Conservation (phyloP, 2,329 filamentous ascomycete species). For the Ilyonectria sp. region DNA sequence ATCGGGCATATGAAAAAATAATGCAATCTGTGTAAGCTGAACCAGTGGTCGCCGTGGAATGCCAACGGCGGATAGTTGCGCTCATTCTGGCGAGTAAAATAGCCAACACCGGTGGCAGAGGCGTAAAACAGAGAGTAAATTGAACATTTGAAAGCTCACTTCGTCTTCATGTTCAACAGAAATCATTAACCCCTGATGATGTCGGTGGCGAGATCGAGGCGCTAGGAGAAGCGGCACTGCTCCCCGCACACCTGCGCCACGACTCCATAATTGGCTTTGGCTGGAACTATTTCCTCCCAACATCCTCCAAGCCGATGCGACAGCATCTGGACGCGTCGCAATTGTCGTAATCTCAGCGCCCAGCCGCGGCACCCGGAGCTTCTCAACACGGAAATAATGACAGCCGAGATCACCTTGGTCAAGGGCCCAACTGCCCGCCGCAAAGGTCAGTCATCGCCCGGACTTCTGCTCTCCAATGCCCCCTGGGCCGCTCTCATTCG, state of each 20-base stretch:
- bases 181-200: background rate
- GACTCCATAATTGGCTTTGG: background rate
- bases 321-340: background rate
- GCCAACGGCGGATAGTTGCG: no score
- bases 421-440: conserved; percentile 39
- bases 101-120: conserved; percentile 57
- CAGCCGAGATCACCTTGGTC: background rate
- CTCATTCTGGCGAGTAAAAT: conserved; percentile 52
- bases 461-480: background rate
- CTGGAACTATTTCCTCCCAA: background rate
- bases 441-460: conserved; percentile 34
- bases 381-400: conserved; percentile 33
- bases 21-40: no score
- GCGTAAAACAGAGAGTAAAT: no score
- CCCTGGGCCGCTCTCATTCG: background rate
- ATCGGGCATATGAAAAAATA: background rate
- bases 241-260: background rate
- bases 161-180: no score
- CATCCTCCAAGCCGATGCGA: background rate
- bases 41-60: no score
- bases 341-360: background rate
- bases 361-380: background rate
- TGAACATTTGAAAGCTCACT: no score
- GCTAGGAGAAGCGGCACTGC: background rate
- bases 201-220: background rate